Percentiles rank a stretch among this genome's conserved stretches.
phyloP scores from a whole-genome alignment of 306 rosid genomes.

The Inga laurina region DNA sequence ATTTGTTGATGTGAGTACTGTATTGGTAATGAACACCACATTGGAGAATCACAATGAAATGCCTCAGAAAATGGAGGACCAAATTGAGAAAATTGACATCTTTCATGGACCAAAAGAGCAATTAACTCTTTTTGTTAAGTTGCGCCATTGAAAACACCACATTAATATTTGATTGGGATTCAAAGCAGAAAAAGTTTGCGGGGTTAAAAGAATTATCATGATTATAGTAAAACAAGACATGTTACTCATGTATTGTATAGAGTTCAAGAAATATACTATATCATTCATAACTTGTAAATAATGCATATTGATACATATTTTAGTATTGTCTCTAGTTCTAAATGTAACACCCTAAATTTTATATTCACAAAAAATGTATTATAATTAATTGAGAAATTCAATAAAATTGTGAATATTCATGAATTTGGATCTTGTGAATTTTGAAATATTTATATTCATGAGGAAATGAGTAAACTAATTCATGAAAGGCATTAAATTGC shows the following conservation, averaged over 20 bases:
- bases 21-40: background rate
- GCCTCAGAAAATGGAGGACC: background rate
- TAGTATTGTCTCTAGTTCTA: too few relatives aligned
- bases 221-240: background rate
- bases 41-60: background rate
- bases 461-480: too few relatives aligned
- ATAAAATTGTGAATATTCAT: too few relatives aligned
- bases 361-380: too few relatives aligned
- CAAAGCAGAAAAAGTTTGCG: background rate
- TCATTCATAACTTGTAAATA: background rate
- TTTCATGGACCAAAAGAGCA: background rate
- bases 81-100: background rate
- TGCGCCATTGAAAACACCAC: too few relatives aligned
- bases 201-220: background rate
- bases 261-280: background rate
- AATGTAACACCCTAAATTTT: too few relatives aligned
- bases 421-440: too few relatives aligned
- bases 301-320: background rate
- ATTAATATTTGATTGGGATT: background rate
- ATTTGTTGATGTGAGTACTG: background rate
- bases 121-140: background rate
- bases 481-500: too few relatives aligned
- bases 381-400: too few relatives aligned
- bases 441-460: too few relatives aligned
- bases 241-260: background rate